phyloP scores from a whole-genome alignment of 2,329 filamentous ascomycete genomes.

The Didymella segeticola region DNA sequence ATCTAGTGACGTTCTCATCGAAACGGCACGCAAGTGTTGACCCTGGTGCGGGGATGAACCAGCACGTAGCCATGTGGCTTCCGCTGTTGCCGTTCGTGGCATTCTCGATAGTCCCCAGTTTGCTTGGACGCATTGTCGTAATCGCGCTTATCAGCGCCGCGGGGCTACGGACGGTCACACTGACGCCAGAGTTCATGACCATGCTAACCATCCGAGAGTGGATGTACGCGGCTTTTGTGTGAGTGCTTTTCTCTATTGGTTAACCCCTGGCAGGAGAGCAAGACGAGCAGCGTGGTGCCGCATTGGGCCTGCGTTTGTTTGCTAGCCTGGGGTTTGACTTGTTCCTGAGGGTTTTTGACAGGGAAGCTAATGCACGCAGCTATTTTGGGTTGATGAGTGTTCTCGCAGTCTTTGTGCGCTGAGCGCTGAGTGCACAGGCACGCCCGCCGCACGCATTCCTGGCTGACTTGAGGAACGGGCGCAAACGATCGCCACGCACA shows the following conservation, averaged over 20 bases:
- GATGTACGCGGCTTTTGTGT: slow-evolving; percentile 48
- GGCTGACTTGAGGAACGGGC: slow-evolving; percentile 13
- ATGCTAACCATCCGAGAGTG: slow-evolving; percentile 50
- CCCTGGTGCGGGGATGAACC: slow-evolving; percentile 22
- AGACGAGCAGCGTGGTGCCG: not conserved
- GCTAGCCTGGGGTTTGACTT: not conserved
- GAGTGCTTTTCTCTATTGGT: slow-evolving; percentile 40
- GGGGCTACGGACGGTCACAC: slow-evolving; percentile 43
- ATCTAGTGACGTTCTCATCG: slow-evolving; percentile 57
- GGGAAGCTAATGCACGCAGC: slow-evolving; percentile 45
- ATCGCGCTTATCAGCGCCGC: slow-evolving; percentile 48
- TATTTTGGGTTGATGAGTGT: slow-evolving; percentile 52
- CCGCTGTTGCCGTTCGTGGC: slow-evolving; percentile 51
- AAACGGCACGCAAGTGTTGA: slow-evolving; percentile 23
- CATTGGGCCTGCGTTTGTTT: not conserved
- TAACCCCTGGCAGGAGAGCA: slow-evolving; percentile 1
- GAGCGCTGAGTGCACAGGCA: slow-evolving; percentile 38
- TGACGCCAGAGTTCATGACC: slow-evolving; percentile 42
- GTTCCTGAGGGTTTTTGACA: slow-evolving; percentile 24
- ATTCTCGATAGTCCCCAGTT: slow-evolving; percentile 52
- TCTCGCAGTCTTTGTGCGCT: slow-evolving; percentile 48
- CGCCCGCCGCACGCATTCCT: slow-evolving; percentile 16
- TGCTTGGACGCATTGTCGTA: slow-evolving; percentile 51
- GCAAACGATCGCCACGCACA: slow-evolving; percentile 20
- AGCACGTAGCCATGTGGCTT: slow-evolving; percentile 42